Base-by-base conservation (phyloP, 176 grass and related monocot species). In the Cymbopogon citratus region DNA sequence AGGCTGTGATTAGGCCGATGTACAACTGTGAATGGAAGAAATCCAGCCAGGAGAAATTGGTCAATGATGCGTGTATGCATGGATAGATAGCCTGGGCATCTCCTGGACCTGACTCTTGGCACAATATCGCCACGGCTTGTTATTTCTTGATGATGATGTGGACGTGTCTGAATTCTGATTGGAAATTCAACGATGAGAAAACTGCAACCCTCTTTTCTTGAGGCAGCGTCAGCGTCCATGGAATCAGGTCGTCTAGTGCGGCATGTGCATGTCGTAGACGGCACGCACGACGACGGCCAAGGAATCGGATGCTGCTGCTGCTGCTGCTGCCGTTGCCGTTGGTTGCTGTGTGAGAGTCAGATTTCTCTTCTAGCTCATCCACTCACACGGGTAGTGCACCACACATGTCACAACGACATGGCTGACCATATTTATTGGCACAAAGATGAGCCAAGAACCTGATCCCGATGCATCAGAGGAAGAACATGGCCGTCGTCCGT, bases 191-290 rank as follows among this genome's bases (percentile, higher is more conserved):
- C 21, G 63, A 45, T 0, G 77, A 35, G 44, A 24, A 80, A 80
- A 62, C 19, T 18, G 29, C 72, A 3, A 1, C 56, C n/a, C 56
- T 24, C 11, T 24, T 59, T 74, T 74, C 46, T 54, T 1, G 27
- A 52, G 71, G 71, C 71, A 74, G 70, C 70, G 62, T 45, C 77
- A 33, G 63, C 78, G 38, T 31, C 44, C 13, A 9, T 24, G 9
- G 76, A 49, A 66, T 12, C 29, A n/a, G 63, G 44, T 54, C 28
- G 1, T 3, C 27, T 8, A 29, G 28, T 27, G 12, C 3, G 34
- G 34, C 60, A 28, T 27, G 44, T n/a, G 63, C 29, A 49, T 24
- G 77, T 49, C 78, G 78, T 80, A 80, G 62, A 67, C 11, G 60
- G 1, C 61, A 63, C 77, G 31, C 56, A 2, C 45, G 45, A 46